Percentiles rank a stretch among this genome's conserved stretches.
These are phyloP conservation scores for Cercophora scortea DNA, from an alignment of 495 filamentous ascomycete genomes.

Conservation along the genomic window DNA sequence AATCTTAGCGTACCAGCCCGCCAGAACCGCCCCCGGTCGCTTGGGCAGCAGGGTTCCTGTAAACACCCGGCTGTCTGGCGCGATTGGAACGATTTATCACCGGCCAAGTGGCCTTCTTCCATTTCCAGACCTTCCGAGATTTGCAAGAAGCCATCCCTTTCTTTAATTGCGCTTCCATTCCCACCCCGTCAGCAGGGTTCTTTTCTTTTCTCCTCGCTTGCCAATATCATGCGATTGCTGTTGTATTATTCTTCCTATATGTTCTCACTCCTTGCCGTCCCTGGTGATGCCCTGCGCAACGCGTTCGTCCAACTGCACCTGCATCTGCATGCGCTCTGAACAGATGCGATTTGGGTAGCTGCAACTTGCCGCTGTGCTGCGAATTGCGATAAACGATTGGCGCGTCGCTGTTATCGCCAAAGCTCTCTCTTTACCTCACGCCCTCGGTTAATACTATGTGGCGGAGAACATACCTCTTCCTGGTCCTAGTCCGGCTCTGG, in stretches of 20 bases:
- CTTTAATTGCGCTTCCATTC: not conserved
- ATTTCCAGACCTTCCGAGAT: conserved; percentile 1
- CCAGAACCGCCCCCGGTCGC: not conserved
- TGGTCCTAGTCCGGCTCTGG: conserved; percentile 83
- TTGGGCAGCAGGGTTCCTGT: conserved; percentile 2
- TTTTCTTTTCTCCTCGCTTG: not conserved
- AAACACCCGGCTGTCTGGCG: conserved; percentile 4
- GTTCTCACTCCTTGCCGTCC: conserved; percentile 1
- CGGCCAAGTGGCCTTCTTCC: conserved; percentile 4
- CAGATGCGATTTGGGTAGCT: conserved; percentile 8
- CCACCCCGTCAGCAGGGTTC: not conserved
- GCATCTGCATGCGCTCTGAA: conserved; percentile 1
- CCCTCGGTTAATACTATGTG: conserved; percentile 54
- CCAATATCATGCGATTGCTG: not conserved
- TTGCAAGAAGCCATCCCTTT: conserved; percentile 1
- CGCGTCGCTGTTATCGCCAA: too few relatives aligned
- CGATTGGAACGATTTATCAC: conserved; percentile 7
- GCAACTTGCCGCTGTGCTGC: not conserved
- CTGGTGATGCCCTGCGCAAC: conserved; percentile 7
- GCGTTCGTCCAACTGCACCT: not conserved
- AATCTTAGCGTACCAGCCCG: not conserved
- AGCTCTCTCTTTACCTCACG: too few relatives aligned
- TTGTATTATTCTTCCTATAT: not conserved
- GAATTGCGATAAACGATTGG: too few relatives aligned
- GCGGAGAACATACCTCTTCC: conserved; percentile 79